phyloP scores from a whole-genome alignment of 2,329 filamentous ascomycete species.

The Xylariaceae sp. region DNA sequence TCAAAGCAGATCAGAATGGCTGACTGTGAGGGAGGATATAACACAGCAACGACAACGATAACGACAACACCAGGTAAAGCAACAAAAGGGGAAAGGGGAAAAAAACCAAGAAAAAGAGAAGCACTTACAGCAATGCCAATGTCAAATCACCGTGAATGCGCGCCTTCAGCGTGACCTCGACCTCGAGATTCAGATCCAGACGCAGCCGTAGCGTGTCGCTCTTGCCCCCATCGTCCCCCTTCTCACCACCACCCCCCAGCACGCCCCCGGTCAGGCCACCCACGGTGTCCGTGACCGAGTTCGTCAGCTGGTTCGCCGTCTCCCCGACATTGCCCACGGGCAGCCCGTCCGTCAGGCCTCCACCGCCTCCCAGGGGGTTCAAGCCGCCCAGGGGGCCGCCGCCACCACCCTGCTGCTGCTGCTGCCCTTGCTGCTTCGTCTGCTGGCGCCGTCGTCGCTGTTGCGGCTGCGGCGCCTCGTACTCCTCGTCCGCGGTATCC shows the following conservation, averaged over 20 bases:
- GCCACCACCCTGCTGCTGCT: slow-evolving; percentile 3
- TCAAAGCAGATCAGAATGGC: slow-evolving; percentile 15
- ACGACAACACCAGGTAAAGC: not conserved
- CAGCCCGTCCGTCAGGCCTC: slow-evolving; percentile 21
- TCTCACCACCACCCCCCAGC: slow-evolving; percentile 27
- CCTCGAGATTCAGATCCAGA: slow-evolving; percentile 75
- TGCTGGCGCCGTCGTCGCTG: slow-evolving; percentile 17
- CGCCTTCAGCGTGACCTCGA: slow-evolving; percentile 82
- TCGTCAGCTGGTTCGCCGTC: slow-evolving; percentile 25
- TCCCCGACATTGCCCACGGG: slow-evolving; percentile 26
- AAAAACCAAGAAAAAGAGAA: slow-evolving; percentile 3
- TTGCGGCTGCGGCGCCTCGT: slow-evolving; percentile 19
- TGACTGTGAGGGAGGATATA: slow-evolving; percentile 2
- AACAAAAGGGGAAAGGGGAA: slow-evolving; percentile 1
- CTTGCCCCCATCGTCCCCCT: slow-evolving; percentile 31
- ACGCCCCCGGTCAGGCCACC: slow-evolving; percentile 22
- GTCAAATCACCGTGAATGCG: slow-evolving; percentile 82
- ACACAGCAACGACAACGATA: not conserved
- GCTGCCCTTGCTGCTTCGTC: slow-evolving; percentile 18
- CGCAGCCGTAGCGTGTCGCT: slow-evolving; percentile 65
- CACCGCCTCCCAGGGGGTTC: slow-evolving; percentile 19
- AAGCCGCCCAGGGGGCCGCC: slow-evolving; percentile 17
- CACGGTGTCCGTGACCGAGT: slow-evolving; percentile 22
- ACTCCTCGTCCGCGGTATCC: slow-evolving; percentile 21
- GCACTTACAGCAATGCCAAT: slow-evolving; percentile 59